These are phyloP conservation scores for Verticillium alfalfae DNA, from an alignment of 2,329 filamentous ascomycete species.

Conservation along the genomic window DNA sequence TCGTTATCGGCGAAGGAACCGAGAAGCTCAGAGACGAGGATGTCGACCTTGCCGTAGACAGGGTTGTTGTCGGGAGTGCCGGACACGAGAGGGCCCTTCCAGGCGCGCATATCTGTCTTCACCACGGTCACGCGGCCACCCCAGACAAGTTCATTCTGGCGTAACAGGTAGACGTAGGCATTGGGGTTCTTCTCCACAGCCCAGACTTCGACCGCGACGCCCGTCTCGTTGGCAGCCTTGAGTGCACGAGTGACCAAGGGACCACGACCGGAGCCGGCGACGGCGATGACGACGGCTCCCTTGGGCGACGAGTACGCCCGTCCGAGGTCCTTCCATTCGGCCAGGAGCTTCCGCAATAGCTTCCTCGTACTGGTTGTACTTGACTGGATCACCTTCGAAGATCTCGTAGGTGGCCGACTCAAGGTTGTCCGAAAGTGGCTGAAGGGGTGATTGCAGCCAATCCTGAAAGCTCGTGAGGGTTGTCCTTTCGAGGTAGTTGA, in stretches of 20 bases:
- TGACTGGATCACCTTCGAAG: constrained; percentile 96
- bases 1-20: constrained; percentile 98
- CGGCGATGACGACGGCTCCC: constrained; percentile 75
- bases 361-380: constrained; percentile 91
- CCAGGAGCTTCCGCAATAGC: constrained; percentile 75
- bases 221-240: constrained; percentile 69
- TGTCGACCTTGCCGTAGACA: constrained; percentile 69
- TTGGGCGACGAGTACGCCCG: constrained; percentile 70
- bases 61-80: constrained; percentile 34
- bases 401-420: constrained; percentile 98
- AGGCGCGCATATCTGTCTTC: constrained; percentile 95
- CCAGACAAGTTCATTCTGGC: constrained; percentile 83
- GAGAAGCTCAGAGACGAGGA: constrained; percentile 87
- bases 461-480: constrained; percentile 68
- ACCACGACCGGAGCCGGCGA: constrained; percentile 88
- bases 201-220: constrained; percentile 78
- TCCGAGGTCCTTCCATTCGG: constrained; percentile 67
- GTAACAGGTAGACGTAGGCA: constrained; percentile 85
- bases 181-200: constrained; percentile 98
- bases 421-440: constrained; percentile 91
- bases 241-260: constrained; percentile 86
- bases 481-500: constrained; percentile 42
- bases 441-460: constrained; percentile 90
- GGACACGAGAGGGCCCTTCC: constrained; percentile 70
- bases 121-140: constrained; percentile 74